Evolutionary conservation across 2,329 filamentous ascomycete genomes (phyloP), one percentile per base, ranked within the genome.

Genomic region (Colletotrichum ledebouriae): DNA sequence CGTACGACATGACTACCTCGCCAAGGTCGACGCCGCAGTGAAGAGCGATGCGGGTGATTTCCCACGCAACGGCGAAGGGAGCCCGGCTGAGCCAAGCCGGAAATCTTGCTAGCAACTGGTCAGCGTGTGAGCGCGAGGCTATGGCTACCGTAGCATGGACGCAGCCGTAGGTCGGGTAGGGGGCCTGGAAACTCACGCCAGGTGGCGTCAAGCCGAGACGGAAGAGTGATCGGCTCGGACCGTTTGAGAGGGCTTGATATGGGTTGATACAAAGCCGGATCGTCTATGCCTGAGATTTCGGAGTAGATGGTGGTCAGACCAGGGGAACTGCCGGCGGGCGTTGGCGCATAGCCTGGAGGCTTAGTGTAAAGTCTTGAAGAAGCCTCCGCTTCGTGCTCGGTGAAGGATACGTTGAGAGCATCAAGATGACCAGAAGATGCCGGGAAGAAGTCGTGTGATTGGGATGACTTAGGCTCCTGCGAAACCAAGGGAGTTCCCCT

Each of bases 41-140:
- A 0, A 83, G 71, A 0, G 83, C 82, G 17, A 84, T 80, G 11
- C 86, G 80, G 0, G 82, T 80, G 0, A 86, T 73, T 64, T 89
- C 86, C 86, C 86, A 89, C 4, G 81, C 72, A 5, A 88, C 77
- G 2, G 81, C 79, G 3, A 88, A 76, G 0, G 86, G 84, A 0
- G 84, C 85, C 0, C 77, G 59, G 3, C 79, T 77, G 4, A 86
- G 75, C 55, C 55, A 69, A 2, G 33, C 3, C 1, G 70, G 70
- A 2, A 70, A 67, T 11, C 58, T 49, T 4, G 70, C 67, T 67
- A 15, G 13, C 1, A 4, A n/a, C 33, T 11, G 0, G 53, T 68
- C 39, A 68, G 53, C 33, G 17, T 2, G 3, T 7, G 17, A n/a
- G 20, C 37, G 17, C 37, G 22, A 13, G 4, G 20, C 22, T 52